Evolutionary conservation across 2,329 filamentous ascomycete genomes (phyloP), one percentile per base, ranked within the genome.

Genomic region (Penicillium palitans): DNA sequence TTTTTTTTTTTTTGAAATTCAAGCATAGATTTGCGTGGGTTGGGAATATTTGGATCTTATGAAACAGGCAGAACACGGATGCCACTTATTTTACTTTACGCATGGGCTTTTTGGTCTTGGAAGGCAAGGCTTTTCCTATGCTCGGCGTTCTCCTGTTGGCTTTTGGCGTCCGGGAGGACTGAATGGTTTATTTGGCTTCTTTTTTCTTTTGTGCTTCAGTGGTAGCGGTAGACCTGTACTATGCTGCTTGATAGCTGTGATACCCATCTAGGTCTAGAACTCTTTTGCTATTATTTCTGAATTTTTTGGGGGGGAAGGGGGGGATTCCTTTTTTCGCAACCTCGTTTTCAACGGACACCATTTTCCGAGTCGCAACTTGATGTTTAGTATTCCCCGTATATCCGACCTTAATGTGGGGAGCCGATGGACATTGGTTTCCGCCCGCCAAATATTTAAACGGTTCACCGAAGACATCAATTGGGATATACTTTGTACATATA

Each of bases 241-340:
- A 60, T 65, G 64, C 65, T 67, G 61, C 64, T 64, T 63, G 59
- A 60, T 65, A 59, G 64, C 62, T 65, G 62, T 62, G 65, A 67
- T 67, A 67, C 65, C 65, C 65, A 59, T 59, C 40, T 50, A 55
- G 56, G 58, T 60, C 57, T 66, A 64, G 62, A 66, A 58, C 9
- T 47, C 21, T 19, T 52, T 59, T 61, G 55, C 56, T 53, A 10
- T 47, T 37, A 37, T 27, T 40, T 21, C n/a, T 40, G 17, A 39
- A n/a, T 9, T 40, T 12, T 21, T 12, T 6, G 33, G 12, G 13
- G 33, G 19, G 19, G 19, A 21, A 21, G 2, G 19, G 19, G 19
- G 19, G 19, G 19, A 21, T 21, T 17, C 17, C 17, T 35, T 8
- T 15, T 37, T 17, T 17, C 33, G 15, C 15, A 17, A 37, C 17